Conservation (phyloP, 2,329 filamentous ascomycete genomes). For the Paecilomyces dactylethromorphus region DNA sequence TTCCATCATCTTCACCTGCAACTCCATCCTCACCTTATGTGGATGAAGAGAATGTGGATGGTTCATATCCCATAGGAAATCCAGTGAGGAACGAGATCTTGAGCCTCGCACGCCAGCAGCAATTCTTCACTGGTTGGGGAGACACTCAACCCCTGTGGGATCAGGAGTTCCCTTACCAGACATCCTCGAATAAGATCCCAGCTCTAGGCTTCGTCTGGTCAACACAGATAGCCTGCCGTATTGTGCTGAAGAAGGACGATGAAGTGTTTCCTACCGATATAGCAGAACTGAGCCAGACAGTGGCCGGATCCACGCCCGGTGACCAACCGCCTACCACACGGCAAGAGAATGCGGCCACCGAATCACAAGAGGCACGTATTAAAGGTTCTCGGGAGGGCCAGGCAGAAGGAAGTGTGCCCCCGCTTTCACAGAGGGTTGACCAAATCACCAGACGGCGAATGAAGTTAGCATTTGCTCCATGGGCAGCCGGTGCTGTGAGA, state of each 20-base stretch:
- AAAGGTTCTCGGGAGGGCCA: not conserved
- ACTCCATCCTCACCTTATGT: slow-evolving; percentile 22
- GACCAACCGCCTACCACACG: slow-evolving; percentile 3
- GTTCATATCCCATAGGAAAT: slow-evolving; percentile 32
- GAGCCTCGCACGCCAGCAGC: slow-evolving; percentile 79
- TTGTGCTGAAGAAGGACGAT: slow-evolving; percentile 71
- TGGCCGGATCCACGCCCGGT: slow-evolving; percentile 6
- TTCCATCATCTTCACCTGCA: slow-evolving; percentile 18
- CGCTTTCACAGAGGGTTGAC: not conserved
- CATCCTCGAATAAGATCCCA: slow-evolving; percentile 63
- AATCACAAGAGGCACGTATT: not conserved
- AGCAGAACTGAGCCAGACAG: not conserved
- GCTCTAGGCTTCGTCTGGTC: slow-evolving; percentile 85
- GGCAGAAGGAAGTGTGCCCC: not conserved
- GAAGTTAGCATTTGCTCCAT: slow-evolving; percentile 85
- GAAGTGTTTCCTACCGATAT: slow-evolving; percentile 9
- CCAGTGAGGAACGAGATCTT: slow-evolving; percentile 49
- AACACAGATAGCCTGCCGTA: slow-evolving; percentile 75
- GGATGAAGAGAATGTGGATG: slow-evolving; percentile 22
- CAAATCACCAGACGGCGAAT: slow-evolving; percentile 60
- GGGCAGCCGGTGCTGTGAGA: slow-evolving; percentile 51
- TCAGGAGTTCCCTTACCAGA: not conserved
- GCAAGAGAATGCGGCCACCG: not conserved
- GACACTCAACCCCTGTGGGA: slow-evolving; percentile 41
- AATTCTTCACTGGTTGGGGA: slow-evolving; percentile 95